Evolutionary conservation across 2,329 filamentous ascomycete species (phyloP).

Genomic region (Scedosporium dehoogii): DNA sequence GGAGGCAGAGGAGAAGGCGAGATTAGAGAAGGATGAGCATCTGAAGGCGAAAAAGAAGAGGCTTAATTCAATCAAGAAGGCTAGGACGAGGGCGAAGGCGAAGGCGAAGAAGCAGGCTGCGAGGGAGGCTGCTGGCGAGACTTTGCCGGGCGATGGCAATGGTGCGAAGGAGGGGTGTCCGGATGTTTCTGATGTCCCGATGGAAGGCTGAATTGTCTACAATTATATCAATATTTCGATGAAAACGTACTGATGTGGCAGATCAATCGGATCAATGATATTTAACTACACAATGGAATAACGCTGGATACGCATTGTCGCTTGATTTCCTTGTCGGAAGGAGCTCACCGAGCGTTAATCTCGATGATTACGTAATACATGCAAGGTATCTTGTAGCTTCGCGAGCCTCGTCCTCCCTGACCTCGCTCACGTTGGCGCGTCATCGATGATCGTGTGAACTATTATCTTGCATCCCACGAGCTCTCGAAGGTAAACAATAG

Average conservation of each 20-base stretch:
- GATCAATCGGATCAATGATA: no score
- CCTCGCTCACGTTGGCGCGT: not conserved
- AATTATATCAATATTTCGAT: no score
- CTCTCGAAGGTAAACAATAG: not conserved
- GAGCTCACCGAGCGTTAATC: not conserved
- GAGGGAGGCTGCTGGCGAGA: conserved; percentile 13
- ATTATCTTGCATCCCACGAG: no score
- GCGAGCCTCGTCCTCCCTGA: not conserved
- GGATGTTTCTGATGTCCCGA: not conserved
- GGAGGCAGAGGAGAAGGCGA: conserved; percentile 23
- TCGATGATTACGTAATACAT: not conserved
- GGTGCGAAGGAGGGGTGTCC: not conserved
- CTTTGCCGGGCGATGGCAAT: conserved; percentile 11
- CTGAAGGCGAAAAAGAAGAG: conserved; percentile 50
- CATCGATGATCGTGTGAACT: no score
- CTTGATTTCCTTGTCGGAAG: not conserved
- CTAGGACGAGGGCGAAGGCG: conserved; percentile 47
- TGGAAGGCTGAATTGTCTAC: not conserved
- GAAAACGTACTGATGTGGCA: not conserved
- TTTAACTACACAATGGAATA: no score
- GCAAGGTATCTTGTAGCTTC: not conserved
- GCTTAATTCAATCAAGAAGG: conserved; percentile 49
- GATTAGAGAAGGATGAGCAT: conserved; percentile 36
- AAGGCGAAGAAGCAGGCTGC: conserved; percentile 36
- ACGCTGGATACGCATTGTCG: not conserved